Evolutionary conservation across 2,329 filamentous ascomycete species (phyloP).

Genomic region (Xylariaceae sp.): DNA sequence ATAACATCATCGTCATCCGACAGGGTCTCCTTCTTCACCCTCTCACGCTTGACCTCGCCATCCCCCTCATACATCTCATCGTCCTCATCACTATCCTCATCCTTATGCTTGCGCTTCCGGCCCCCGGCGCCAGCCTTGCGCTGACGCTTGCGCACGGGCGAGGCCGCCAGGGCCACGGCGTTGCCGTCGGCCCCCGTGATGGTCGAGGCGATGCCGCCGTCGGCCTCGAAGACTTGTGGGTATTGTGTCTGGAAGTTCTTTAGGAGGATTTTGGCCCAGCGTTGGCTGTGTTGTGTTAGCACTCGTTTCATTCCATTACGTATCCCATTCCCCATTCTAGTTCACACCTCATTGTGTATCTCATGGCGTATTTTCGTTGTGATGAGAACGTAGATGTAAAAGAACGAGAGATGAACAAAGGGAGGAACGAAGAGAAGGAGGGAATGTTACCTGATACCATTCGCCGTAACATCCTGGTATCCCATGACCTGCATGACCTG

Average conservation of each 20-base stretch:
- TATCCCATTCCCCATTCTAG: not conserved
- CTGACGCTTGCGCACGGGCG: not conserved
- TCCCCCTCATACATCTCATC: not conserved
- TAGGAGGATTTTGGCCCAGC: conserved; percentile 12
- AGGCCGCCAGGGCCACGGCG: not conserved
- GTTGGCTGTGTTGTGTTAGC: not conserved
- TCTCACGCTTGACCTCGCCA: not conserved
- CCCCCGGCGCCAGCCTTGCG: too few relatives aligned
- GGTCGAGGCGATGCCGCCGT: not conserved
- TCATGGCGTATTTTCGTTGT: not conserved
- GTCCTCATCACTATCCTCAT: not conserved
- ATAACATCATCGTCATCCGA: not conserved
- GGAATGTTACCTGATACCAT: conserved; percentile 5
- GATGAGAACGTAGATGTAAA: conserved; percentile 3
- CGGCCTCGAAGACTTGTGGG: not conserved
- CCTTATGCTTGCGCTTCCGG: not conserved
- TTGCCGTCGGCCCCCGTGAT: not conserved
- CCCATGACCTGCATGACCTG: conserved; percentile 6
- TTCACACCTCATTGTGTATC: too few relatives aligned
- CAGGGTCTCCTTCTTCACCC: not conserved
- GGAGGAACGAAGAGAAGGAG: not conserved
- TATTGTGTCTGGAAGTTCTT: conserved; percentile 3
- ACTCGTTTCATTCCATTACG: too few relatives aligned
- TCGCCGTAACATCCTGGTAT: not conserved
- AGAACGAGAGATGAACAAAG: not conserved